A percentile compares a stretch with the other conserved stretches of the same genome.
Evolutionary conservation across 164 flowering plant species (phyloP).

Genomic region (Berberis thunbergii): DNA sequence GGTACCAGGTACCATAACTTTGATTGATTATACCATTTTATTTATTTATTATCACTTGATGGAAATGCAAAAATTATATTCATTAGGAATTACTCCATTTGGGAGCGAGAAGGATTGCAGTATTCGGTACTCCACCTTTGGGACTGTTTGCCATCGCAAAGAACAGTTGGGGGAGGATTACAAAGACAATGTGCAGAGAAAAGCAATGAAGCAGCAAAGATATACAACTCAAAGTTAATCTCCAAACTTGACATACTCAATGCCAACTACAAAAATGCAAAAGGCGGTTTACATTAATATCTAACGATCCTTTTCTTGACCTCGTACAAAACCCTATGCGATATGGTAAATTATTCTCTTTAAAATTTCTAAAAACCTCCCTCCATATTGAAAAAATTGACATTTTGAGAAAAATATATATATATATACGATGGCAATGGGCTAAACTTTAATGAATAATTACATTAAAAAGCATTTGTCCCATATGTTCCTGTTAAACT

Average conservation of each 20-base stretch:
- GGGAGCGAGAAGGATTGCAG: constrained; percentile 35
- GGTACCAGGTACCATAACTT: background rate
- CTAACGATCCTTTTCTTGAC: constrained; percentile 25
- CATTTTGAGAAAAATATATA: background rate
- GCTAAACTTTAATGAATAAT: too few species aligned
- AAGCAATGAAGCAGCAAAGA: constrained; percentile 20
- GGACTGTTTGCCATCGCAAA: constrained; percentile 38
- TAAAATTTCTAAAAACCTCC: background rate
- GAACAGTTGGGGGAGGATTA: constrained; percentile 34
- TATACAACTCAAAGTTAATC: constrained; percentile 24
- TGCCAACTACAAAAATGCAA: background rate
- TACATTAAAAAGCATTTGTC: too few species aligned
- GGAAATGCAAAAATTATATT: background rate
- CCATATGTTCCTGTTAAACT: too few species aligned
- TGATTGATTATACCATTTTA: background rate
- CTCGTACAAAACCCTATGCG: constrained; percentile 23
- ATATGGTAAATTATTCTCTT: constrained; percentile 16
- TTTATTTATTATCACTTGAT: background rate
- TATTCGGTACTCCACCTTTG: constrained; percentile 26
- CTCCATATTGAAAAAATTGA: background rate
- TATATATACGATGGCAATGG: background rate
- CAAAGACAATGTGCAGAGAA: constrained; percentile 20
- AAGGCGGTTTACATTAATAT: constrained; percentile 20
- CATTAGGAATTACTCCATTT: constrained; percentile 20
- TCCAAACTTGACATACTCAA: constrained; percentile 5